These are phyloP conservation scores for Spirogloea muscicola DNA, from an alignment of 139 green algal species.

Conservation along the genomic window DNA sequence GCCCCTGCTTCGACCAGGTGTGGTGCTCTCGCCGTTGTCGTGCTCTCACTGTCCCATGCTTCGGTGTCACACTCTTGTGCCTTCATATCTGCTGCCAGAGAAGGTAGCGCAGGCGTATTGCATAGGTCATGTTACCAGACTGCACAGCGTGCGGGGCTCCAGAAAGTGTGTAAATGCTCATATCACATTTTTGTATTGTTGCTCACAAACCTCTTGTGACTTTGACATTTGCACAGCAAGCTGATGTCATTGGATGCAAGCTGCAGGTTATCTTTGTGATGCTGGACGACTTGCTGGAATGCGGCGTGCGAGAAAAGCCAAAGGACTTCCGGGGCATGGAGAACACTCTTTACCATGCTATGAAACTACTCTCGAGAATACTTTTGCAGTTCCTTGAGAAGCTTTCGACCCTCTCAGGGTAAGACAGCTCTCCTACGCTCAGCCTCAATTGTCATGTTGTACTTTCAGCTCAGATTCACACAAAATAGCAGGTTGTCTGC, in stretches of 20 bases:
- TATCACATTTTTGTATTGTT: no score
- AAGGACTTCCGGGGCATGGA: constrained; percentile 54
- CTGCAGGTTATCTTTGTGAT: constrained; percentile 64
- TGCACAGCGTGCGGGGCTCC: no score
- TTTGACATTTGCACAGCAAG: constrained; percentile 32
- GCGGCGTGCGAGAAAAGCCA: background rate
- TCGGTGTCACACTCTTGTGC: background rate
- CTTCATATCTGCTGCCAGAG: constrained; percentile 10
- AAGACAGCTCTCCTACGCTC: background rate
- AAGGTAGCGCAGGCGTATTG: no score
- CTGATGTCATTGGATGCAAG: constrained; percentile 46
- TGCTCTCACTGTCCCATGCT: no score
- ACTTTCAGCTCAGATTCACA: background rate
- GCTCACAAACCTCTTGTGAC: background rate
- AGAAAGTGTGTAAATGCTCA: no score
- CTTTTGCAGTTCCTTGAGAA: constrained; percentile 50
- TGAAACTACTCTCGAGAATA: constrained; percentile 65
- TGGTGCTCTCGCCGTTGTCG: background rate
- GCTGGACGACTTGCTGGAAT: constrained; percentile 50
- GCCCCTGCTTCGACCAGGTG: constrained; percentile 46
- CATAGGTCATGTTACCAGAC: no score
- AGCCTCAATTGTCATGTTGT: background rate
- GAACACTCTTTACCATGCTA: constrained; percentile 55
- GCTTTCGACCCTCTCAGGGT: constrained; percentile 11
- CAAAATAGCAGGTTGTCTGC: no score